Evolutionary conservation across 176 grass and related monocot species (phyloP).

Genomic region (Oryza coarctata): DNA sequence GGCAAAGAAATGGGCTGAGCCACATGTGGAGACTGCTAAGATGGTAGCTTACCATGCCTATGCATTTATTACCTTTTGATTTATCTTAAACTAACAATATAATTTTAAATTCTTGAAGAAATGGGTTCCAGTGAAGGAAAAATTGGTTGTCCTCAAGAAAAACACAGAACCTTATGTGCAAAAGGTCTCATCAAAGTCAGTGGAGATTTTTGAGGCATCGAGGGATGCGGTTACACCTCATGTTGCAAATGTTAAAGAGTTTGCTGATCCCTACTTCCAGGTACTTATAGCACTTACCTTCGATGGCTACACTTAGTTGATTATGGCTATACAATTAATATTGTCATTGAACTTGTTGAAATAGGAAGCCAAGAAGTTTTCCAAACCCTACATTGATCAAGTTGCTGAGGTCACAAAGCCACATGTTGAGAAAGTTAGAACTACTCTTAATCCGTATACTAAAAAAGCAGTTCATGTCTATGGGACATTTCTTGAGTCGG

Average conservation of each 20-base stretch:
- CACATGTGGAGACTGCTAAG: conserved; percentile 74
- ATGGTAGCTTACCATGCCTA: conserved; percentile 36
- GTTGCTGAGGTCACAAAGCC: conserved; percentile 86
- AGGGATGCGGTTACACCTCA: conserved; percentile 56
- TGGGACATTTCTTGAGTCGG: conserved; percentile 79
- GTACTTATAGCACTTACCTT: conserved; percentile 40
- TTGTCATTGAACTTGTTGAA: conserved; percentile 36
- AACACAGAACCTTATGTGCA: conserved; percentile 64
- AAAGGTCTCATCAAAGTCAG: conserved; percentile 55
- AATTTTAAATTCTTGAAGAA: conserved; percentile 56
- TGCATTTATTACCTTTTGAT: conserved; percentile 18
- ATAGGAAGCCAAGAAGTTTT: conserved; percentile 80
- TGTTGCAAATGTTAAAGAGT: conserved; percentile 55
- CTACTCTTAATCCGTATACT: conserved; percentile 67
- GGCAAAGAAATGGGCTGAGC: conserved; percentile 79
- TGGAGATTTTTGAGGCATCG: conserved; percentile 68
- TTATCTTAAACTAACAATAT: conserved; percentile 32
- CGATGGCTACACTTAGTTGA: background rate
- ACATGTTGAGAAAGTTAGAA: conserved; percentile 75
- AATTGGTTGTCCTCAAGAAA: conserved; percentile 59
- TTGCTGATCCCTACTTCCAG: conserved; percentile 75
- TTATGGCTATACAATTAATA: conserved; percentile 25
- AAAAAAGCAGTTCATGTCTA: conserved; percentile 62
- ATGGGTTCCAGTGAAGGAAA: conserved; percentile 88
- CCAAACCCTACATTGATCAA: conserved; percentile 89